Base-by-base conservation (phyloP, 2,329 filamentous ascomycete species). In the Ascochyta fabae region DNA sequence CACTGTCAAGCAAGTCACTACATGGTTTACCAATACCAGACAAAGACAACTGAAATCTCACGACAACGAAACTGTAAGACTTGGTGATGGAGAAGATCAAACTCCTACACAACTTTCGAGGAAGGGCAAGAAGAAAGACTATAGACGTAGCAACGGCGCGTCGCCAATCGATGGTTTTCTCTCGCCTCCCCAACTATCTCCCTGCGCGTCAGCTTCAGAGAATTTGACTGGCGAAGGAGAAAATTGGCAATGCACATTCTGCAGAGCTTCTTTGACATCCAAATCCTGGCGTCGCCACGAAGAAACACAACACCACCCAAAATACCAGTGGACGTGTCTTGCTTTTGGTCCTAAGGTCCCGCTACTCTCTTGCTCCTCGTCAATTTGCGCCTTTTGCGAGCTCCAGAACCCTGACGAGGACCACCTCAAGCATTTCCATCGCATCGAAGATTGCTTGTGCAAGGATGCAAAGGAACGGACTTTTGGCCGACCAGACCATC, bases 221-320 rank as follows among this genome's bases (percentile, higher is more conserved):
- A 15, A 47, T 19, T 56, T 47, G 3, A 47, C 47, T 24, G 40
- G 43, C 7, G 53, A 57, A 67, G 29, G 62, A 67, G 35, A 69
- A 48, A 39, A 29, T 13, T 75, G 71, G 71, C 70, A 74, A 42
- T 74, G 72, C 41, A 75, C 72, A 10, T 75, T 74, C 44, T 75
- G 72, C 42, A 57, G 49, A 10, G 59, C 60, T 19, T 53, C 52
- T 2, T 54, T 75, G 3, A 65, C 67, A 15, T 67, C 70, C 1
- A 75, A 74, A 38, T 74, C 72, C 15, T 74, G 72, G 72, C 66
- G 71, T 15, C 70, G 72, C 15, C 72, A 75, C 45, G 72, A 75
- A 44, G 72, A 75, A 39, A 74, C 72, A 7, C 71, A 75, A 44
- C 72, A 75, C 31, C 64, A 67, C 8, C 69, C 69, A 5, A 71